Percentiles rank a stretch among this genome's conserved stretches.
These are phyloP conservation scores for Tylopilus subfusipes DNA, from an alignment of 768 basidiomycete species.

Conservation along the genomic window DNA sequence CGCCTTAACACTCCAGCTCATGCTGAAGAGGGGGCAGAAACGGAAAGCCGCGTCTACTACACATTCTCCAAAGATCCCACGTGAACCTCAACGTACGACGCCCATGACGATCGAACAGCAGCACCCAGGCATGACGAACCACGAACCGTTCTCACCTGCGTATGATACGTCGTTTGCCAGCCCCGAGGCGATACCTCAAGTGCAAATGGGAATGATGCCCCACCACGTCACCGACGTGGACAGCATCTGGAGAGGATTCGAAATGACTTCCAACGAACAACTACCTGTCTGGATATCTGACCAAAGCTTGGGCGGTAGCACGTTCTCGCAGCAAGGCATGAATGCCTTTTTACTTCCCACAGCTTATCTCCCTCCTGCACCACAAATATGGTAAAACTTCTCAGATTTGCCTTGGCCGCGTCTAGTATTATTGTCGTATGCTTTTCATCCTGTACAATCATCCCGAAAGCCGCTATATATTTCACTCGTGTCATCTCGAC, in stretches of 20 bases:
- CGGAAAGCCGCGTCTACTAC: slow-evolving; percentile 53
- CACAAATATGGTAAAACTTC: slow-evolving; percentile 69
- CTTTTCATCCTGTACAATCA: slow-evolving; percentile 21
- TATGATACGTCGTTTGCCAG: slow-evolving; percentile 46
- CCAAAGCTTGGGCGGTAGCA: slow-evolving; percentile 71
- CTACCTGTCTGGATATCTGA: slow-evolving; percentile 86
- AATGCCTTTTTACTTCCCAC: slow-evolving; percentile 78
- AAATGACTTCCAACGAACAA: slow-evolving; percentile 67
- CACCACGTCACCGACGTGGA: slow-evolving; percentile 43
- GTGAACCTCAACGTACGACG: slow-evolving; percentile 51
- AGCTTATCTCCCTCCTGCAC: slow-evolving; percentile 66
- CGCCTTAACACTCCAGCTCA: slow-evolving; percentile 83
- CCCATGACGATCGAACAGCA: slow-evolving; percentile 46
- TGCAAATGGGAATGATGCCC: slow-evolving; percentile 29
- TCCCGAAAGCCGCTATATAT: slow-evolving; percentile 18
- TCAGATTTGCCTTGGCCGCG: not conserved
- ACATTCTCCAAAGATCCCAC: slow-evolving; percentile 57
- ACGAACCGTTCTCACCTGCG: slow-evolving; percentile 54
- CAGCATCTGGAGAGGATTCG: slow-evolving; percentile 73
- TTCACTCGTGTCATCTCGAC: slow-evolving; percentile 8
- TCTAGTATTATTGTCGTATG: slow-evolving; percentile 24
- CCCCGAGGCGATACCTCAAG: slow-evolving; percentile 32
- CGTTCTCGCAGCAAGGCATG: slow-evolving; percentile 78
- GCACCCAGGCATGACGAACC: slow-evolving; percentile 34
- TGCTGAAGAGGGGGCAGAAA: slow-evolving; percentile 75